Conservation (phyloP, 441 rosid genomes). For the Croton setiger region DNA sequence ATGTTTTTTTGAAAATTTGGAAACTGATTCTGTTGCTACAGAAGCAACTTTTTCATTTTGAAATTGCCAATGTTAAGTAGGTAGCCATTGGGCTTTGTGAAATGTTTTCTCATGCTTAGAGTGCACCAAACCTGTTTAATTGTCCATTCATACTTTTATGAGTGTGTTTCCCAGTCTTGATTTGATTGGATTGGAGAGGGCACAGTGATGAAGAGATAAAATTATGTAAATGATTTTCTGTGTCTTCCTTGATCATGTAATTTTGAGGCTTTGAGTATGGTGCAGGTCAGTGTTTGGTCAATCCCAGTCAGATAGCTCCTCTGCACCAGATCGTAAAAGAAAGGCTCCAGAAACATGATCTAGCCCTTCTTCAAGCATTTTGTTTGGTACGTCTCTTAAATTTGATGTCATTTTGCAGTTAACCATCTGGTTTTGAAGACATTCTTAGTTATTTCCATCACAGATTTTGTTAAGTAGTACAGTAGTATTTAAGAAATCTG, state of each 20-base stretch:
- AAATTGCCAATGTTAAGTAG: background rate
- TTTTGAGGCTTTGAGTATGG: constrained; percentile 5
- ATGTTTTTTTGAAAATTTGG: background rate
- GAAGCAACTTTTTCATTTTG: constrained; percentile 1
- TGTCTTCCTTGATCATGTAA: constrained; percentile 6
- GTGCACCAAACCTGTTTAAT: background rate
- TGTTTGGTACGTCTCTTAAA: constrained; percentile 14
- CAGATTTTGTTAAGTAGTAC: background rate
- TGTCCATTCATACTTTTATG: background rate
- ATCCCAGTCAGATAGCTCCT: constrained; percentile 58
- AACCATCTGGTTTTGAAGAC: background rate
- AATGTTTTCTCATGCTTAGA: background rate
- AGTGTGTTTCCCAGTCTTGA: background rate
- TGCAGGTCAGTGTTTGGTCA: constrained; percentile 86
- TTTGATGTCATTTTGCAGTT: background rate
- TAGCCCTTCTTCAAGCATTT: constrained; percentile 14
- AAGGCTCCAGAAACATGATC: constrained; percentile 52
- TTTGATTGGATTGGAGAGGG: background rate
- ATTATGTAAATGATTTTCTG: constrained; percentile 10
- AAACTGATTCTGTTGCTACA: background rate
- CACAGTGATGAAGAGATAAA: background rate
- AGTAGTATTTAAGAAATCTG: background rate
- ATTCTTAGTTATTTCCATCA: background rate
- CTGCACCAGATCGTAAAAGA: constrained; percentile 60
- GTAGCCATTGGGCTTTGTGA: background rate